Evolutionary conservation across 345 rosid genomes (phyloP), one percentile per base, ranked within the genome.

Genomic region (Citrus hindsii): DNA sequence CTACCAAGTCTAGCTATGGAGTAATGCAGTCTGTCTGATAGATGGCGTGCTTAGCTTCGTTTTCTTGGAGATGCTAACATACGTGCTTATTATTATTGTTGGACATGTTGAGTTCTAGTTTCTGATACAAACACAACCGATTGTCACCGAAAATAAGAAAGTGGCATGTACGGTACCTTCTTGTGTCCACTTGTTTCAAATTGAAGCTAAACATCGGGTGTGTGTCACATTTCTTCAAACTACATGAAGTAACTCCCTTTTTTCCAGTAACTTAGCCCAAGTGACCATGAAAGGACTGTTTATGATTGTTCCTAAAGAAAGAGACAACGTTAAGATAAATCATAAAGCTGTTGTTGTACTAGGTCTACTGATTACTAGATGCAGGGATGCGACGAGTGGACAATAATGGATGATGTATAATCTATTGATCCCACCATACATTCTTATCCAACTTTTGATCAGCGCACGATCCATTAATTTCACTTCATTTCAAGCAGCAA

Each of bases 1-100:
- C 83, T 91, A 71, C 91, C 94, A 32, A 88, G 77, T 81, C 83
- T 88, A 12, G 88, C 79, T 18, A 35, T 83, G 82, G 67, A 83
- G 51, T 72, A 79, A 12, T 61, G 30, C 67, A 35, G 60, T 63
- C 76, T 37, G 14, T 61, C 38, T 16, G 1, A 51, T 60, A 60
- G 51, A 35, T 63, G 28, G 40, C 53, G 7, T 70, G 24, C 53
- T 70, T 18, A 37, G 9, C 55, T 30, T 25, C 21, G 12, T 25
- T 5, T 28, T 51, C 18, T 51, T 5, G 38, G 62, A 30, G 16
- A 27, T 14, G 19, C 35, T 22, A 21, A 53, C 16, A 9, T 40
- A 65, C 30, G 14, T 33, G 42, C 69, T 65, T 32, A 33, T 8
- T 65, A 53, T 53, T 53, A 18, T 53, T 53, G 22, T 53, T 53